Conservation (phyloP, 2,329 filamentous ascomycete species). For the Stachybotrys chlorohalonatus region DNA sequence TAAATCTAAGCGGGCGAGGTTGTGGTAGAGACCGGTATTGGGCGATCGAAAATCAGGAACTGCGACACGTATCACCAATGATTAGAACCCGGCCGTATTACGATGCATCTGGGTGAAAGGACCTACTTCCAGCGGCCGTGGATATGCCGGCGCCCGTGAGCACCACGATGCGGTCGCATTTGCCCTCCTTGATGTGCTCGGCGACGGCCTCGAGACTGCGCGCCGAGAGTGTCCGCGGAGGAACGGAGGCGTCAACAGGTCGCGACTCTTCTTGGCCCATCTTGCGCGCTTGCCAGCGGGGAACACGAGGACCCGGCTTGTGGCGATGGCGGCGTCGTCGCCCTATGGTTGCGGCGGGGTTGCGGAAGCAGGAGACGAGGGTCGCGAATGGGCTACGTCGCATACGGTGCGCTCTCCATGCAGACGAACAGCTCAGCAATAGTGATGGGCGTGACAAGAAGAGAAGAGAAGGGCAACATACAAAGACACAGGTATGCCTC, state of each 20-base stretch:
- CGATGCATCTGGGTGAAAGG: not conserved
- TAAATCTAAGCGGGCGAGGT: constrained; percentile 75
- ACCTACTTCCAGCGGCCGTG: constrained; percentile 55
- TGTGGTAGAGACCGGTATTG: constrained; percentile 87
- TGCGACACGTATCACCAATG: constrained; percentile 14
- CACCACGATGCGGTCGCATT: constrained; percentile 66
- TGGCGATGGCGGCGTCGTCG: constrained; percentile 26
- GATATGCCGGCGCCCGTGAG: constrained; percentile 89
- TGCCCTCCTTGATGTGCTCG: constrained; percentile 65
- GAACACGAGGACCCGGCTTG: constrained; percentile 21
- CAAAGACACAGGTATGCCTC: no score
- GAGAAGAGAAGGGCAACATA: no score
- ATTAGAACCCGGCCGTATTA: not conserved
- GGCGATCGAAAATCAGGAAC: constrained; percentile 95
- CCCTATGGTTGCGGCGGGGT: constrained; percentile 25
- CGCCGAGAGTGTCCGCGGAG: constrained; percentile 55
- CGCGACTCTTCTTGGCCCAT: constrained; percentile 85
- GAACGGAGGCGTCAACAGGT: constrained; percentile 51
- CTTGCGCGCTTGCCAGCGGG: constrained; percentile 30
- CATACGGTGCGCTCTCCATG: not conserved
- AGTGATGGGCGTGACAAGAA: no score
- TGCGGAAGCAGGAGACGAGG: not conserved
- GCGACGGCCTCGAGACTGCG: constrained; percentile 68
- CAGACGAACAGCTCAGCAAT: not conserved
- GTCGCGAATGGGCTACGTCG: not conserved